These are phyloP conservation scores for Capsella bursapastoris DNA, from an alignment of 345 rosid genomes.

Conservation along the genomic window DNA sequence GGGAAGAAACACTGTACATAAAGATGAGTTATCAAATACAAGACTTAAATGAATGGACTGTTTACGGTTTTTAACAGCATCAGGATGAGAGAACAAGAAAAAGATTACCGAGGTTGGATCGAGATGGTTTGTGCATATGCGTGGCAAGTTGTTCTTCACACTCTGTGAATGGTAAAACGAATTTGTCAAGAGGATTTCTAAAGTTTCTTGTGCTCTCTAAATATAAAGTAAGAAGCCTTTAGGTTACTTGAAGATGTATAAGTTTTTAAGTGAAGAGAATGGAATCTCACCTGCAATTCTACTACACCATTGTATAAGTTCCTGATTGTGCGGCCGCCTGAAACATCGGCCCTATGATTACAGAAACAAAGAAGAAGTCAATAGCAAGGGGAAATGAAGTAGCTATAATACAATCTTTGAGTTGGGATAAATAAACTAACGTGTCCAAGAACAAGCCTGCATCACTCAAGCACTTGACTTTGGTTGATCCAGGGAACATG, in stretches of 20 bases:
- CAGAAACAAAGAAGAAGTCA: background rate
- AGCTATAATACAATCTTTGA: slow-evolving; percentile 13
- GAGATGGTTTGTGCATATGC: slow-evolving; percentile 71
- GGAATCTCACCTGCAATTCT: slow-evolving; percentile 66
- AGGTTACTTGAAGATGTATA: background rate
- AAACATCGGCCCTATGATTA: slow-evolving; percentile 65
- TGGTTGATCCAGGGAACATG: slow-evolving; percentile 65
- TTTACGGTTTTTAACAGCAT: slow-evolving; percentile 1
- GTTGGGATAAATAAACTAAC: slow-evolving; percentile 50
- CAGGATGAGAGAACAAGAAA: background rate
- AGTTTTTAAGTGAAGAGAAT: background rate
- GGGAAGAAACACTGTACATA: slow-evolving; percentile 91
- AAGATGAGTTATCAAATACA: slow-evolving; percentile 25
- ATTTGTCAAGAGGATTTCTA: slow-evolving; percentile 21
- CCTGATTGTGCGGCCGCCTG: slow-evolving; percentile 87
- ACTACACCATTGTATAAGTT: slow-evolving; percentile 77
- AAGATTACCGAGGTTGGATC: slow-evolving; percentile 80
- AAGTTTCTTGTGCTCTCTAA: slow-evolving; percentile 1
- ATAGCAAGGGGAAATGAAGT: background rate
- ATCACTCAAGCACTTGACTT: slow-evolving; percentile 95
- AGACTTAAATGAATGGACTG: background rate
- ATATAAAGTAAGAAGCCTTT: slow-evolving; percentile 16
- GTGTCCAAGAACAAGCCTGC: slow-evolving; percentile 95
- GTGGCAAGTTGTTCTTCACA: slow-evolving; percentile 64
- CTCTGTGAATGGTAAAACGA: slow-evolving; percentile 51